Base-by-base conservation (phyloP, 768 basidiomycete species). In the Phaeotremella skinneri region DNA sequence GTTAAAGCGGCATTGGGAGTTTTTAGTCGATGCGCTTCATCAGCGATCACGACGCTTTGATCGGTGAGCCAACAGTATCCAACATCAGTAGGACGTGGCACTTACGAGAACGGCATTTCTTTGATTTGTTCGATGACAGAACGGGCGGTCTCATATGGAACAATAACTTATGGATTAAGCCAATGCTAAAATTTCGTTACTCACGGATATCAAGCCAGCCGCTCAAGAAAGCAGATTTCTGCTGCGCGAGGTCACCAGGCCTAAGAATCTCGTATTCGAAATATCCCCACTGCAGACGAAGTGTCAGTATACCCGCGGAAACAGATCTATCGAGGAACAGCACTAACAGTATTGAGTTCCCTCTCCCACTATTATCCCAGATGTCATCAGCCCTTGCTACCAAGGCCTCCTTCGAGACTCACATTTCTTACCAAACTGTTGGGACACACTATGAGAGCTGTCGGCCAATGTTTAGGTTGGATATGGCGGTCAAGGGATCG, bases 1-100 rank as follows among this genome's bases (percentile, higher is more conserved):
- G 87, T 85, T 2, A 85, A 83, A 61, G 84, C 82, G 0, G 88
- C 83, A 1, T 78, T 72, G 2, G 85, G 83, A 62, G 91, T 93
- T 78, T 97, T 97, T 68, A 94, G 82, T 2, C 84, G 83, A 74
- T 98, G 94, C 0, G 85, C 93, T 76, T 98, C 94, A 66, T 98
- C 94, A 4, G 91, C 85, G 49, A 78, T 73, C 26, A 76, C 64
- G 11, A 72, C 64, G 2, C 75, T 73, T 47, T 6, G 16, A 50
- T 32, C 2, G 13, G 21, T 29, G 59, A n/a, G 61, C 62, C 52
- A 39, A 25, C 4, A 5, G 47, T 23, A 21, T 39, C 5, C 52
- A 1, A 32, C 21, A 16, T 42, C 45, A 45, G 49, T n/a, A 13
- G 20, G 31, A 4, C n/a, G n/a, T 27, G 16, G 6, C 45, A 87